phyloP scores from a whole-genome alignment of 139 green algal genomes.

The Coelastrella sp. region DNA sequence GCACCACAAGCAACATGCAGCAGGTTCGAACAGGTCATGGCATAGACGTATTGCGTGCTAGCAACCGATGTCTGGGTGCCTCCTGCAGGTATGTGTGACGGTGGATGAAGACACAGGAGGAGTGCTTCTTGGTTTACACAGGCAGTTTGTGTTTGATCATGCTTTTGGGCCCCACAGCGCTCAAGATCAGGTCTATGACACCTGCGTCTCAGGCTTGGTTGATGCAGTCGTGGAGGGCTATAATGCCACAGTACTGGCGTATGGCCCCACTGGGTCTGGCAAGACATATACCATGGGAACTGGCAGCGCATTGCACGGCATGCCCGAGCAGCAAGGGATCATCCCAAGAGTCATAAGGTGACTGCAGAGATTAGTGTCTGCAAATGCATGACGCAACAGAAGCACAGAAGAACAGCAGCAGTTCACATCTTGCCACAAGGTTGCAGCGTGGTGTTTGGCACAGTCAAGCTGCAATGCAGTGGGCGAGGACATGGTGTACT shows the following conservation, averaged over 20 bases:
- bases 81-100: conserved; percentile 16
- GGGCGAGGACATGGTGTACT: too few relatives aligned
- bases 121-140: conserved; percentile 14
- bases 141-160: conserved; percentile 34
- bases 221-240: conserved; percentile 86
- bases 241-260: conserved; percentile 90
- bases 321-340: conserved; percentile 72
- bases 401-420: neutral
- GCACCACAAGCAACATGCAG: too few relatives aligned
- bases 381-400: neutral
- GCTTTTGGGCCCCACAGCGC: conserved; percentile 2
- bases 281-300: conserved; percentile 40
- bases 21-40: neutral
- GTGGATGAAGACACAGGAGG: neutral
- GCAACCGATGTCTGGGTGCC: neutral
- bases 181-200: conserved; percentile 20
- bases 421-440: too few relatives aligned
- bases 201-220: conserved; percentile 66
- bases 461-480: neutral
- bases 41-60: neutral
- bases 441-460: neutral
- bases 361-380: conserved; percentile 51
- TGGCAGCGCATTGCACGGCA: conserved; percentile 46
- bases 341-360: conserved; percentile 83
- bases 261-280: conserved; percentile 71